A percentile compares a stretch with the other conserved stretches of the same genome.
Evolutionary conservation across 768 basidiomycete genomes (phyloP).

Genomic region (Panaeolus cyanescens): DNA sequence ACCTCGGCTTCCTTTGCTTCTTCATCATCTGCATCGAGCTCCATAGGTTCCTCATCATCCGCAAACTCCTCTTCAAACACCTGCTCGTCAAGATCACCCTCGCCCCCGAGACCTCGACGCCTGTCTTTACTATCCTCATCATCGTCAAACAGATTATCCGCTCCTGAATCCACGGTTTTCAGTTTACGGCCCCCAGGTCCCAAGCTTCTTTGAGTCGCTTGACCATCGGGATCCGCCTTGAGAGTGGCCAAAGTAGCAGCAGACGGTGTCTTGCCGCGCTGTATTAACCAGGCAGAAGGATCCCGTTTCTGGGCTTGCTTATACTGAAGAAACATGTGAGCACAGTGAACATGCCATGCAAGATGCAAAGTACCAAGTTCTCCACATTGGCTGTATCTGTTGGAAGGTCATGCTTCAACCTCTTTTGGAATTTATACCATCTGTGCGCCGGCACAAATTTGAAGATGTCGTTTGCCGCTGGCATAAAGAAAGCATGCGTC

Average conservation of each 20-base stretch:
- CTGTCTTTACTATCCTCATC: slow-evolving; percentile 55
- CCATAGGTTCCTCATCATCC: slow-evolving; percentile 83
- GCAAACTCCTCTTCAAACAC: slow-evolving; percentile 84
- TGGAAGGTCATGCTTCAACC: slow-evolving; percentile 71
- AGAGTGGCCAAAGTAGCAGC: slow-evolving; percentile 67
- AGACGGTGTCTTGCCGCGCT: slow-evolving; percentile 59
- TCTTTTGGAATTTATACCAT: slow-evolving; percentile 94
- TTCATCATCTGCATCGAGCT: slow-evolving; percentile 76
- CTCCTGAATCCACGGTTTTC: slow-evolving; percentile 69
- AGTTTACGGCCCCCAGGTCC: slow-evolving; percentile 71
- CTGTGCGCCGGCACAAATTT: slow-evolving; percentile 86
- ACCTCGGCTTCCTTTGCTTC: slow-evolving; percentile 86
- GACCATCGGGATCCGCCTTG: slow-evolving; percentile 62
- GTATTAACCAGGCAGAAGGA: slow-evolving; percentile 71
- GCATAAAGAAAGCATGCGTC: slow-evolving; percentile 84
- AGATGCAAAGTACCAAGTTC: slow-evolving; percentile 47
- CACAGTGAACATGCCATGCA: slow-evolving; percentile 17
- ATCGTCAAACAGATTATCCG: slow-evolving; percentile 62
- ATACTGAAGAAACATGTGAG: slow-evolving; percentile 33
- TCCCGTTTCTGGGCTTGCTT: slow-evolving; percentile 73
- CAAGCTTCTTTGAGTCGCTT: slow-evolving; percentile 51
- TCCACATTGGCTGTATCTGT: slow-evolving; percentile 69
- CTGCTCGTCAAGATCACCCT: slow-evolving; percentile 83
- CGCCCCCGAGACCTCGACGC: slow-evolving; percentile 66
- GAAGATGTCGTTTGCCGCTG: slow-evolving; percentile 78